These are phyloP conservation scores for Lactifluus subvellereus DNA, from an alignment of 768 basidiomycete genomes.

Conservation along the genomic window DNA sequence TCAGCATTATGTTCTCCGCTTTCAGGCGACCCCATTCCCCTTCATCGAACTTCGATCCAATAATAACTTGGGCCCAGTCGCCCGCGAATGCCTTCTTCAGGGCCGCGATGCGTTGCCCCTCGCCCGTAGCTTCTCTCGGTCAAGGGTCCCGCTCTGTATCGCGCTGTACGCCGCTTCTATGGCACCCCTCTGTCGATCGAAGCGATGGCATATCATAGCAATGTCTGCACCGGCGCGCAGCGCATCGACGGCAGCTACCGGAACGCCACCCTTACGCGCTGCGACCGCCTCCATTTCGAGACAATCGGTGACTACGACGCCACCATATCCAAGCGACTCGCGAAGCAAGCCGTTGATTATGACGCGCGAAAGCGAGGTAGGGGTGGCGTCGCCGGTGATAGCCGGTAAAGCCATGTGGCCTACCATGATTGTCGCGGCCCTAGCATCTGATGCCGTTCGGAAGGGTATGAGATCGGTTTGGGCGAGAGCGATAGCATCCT, in stretches of 20 bases:
- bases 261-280: constrained; percentile 40
- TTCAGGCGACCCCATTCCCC: constrained; percentile 35
- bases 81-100: constrained; percentile 51
- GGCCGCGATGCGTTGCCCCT: constrained; percentile 43
- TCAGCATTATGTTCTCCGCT: constrained; percentile 38
- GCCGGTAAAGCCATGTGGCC: constrained; percentile 67
- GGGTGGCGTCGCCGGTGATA: constrained; percentile 48
- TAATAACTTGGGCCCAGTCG: constrained; percentile 39
- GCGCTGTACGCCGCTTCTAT: constrained; percentile 48
- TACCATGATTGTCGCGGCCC: constrained; percentile 59
- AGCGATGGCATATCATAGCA: constrained; percentile 70
- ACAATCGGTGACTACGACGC: constrained; percentile 68
- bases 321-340: constrained; percentile 44
- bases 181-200: constrained; percentile 47
- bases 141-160: constrained; percentile 40
- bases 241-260: constrained; percentile 50
- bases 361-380: constrained; percentile 50
- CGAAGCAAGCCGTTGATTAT: constrained; percentile 52
- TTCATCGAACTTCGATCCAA: constrained; percentile 26
- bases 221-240: constrained; percentile 62
- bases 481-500: constrained; percentile 39
- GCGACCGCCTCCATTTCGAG: constrained; percentile 73
- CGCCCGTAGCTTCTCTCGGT: constrained; percentile 33
- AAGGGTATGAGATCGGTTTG: constrained; percentile 57
- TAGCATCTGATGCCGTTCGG: constrained; percentile 34